Evolutionary conservation across 345 rosid species (phyloP), one percentile per base, ranked within the genome.

Genomic region (Salix exigua): DNA sequence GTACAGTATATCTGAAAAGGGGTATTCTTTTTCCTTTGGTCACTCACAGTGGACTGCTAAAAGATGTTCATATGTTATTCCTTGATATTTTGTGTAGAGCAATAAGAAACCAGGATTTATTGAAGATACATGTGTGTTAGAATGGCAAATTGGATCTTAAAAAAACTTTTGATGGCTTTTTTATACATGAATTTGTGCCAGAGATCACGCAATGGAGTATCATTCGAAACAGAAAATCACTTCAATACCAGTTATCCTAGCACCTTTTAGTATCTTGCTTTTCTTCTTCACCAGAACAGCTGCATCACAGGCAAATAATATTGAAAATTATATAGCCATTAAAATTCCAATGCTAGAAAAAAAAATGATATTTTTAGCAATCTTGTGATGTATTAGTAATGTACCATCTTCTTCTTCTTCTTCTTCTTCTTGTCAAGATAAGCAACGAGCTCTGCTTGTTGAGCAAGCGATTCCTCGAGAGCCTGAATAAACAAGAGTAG

Each of bases 391-490:
- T 53, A 76, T 72, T 30, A 14, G 71, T 38, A 12, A 50, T 80
- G 13, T 78, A 90, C 92, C 80, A 85, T 70, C 87, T 89, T 92
- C 88, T 90, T 94, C 30, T 28, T 28, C 82, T 88, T 92, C 85
- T 89, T 92, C 85, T 91, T 92, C 88, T 95, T 95, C 72, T 91
- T 91, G 53, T 93, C 95, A 23, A 95, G 79, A 82, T 91, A 93
- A 17, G 91, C 93, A 51, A 88, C 46, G 6, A 95, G 88, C 76
- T 95, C 97, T 73, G 88, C 91, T 71, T 91, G 97, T 67, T 84
- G 90, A 38, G 87, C 50, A 63, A 89, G 82, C 3, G 97, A 86
- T 8, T 95, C 96, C 66, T 91, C 99, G 74, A 95, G 81, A 42
- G 96, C 96, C 98, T 94, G 86, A 65, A 75, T 51, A 72, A 68